Evolutionary conservation across 1,284 basidiomycete genomes (phyloP).

Genomic region (Ganoderma multipileum): DNA sequence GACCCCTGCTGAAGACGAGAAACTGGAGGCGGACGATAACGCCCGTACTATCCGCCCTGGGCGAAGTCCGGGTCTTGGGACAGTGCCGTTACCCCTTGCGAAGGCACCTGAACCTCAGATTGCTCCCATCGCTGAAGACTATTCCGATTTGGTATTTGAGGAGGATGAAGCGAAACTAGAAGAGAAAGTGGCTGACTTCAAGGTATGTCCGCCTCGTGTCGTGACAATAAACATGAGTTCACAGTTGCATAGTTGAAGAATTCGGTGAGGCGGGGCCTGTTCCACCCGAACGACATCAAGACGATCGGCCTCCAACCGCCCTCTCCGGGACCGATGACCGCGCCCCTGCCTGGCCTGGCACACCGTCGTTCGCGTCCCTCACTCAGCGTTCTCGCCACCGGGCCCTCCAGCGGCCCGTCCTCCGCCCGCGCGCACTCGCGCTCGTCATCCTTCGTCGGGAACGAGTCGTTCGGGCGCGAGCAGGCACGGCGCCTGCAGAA

Average conservation of each 20-base stretch:
- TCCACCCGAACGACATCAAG: constrained; percentile 90
- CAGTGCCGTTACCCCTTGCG: constrained; percentile 54
- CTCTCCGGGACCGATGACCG: constrained; percentile 65
- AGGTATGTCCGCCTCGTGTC: constrained; percentile 51
- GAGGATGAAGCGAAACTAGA: constrained; percentile 77
- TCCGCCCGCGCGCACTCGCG: constrained; percentile 43
- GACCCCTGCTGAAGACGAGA: constrained; percentile 64
- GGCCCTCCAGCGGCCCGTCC: constrained; percentile 28
- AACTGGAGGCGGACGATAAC: constrained; percentile 72
- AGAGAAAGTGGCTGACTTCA: constrained; percentile 83
- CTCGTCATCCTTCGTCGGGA: constrained; percentile 62
- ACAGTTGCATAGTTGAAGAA: constrained; percentile 63
- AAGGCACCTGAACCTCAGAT: constrained; percentile 66
- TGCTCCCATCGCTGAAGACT: constrained; percentile 82
- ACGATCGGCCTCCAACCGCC: constrained; percentile 59
- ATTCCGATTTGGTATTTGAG: constrained; percentile 82
- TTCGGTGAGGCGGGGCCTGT: constrained; percentile 73
- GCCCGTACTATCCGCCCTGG: constrained; percentile 78
- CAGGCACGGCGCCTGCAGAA: constrained; percentile 62
- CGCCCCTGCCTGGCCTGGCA: constrained; percentile 60
- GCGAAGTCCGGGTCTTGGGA: constrained; percentile 62
- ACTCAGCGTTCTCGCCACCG: constrained; percentile 43
- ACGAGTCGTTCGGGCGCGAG: constrained; percentile 67
- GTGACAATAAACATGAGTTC: not conserved
- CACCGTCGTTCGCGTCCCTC: constrained; percentile 57